A percentile compares a stretch with the other conserved stretches of the same genome.
Evolutionary conservation across 768 basidiomycete genomes (phyloP).

Genomic region (Collybia sp.): DNA sequence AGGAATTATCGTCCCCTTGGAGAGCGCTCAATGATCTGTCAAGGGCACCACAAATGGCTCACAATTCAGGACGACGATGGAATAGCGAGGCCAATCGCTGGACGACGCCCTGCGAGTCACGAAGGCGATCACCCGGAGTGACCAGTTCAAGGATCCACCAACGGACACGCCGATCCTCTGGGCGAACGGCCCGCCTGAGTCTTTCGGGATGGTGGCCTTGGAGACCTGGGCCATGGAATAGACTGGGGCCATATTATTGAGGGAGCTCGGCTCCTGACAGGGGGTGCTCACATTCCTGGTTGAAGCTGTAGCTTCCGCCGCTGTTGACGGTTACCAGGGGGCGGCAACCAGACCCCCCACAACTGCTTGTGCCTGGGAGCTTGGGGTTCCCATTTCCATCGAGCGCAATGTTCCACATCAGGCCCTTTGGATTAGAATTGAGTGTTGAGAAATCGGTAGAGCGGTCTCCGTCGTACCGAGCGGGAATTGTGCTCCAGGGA

Average conservation of each 20-base stretch:
- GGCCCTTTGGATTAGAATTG: too few relatives aligned
- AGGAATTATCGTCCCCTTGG: constrained; percentile 41
- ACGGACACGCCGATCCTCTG: constrained; percentile 64
- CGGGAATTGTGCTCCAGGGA: too few relatives aligned
- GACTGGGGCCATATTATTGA: constrained; percentile 27
- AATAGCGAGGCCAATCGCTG: constrained; percentile 59
- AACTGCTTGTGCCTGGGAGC: constrained; percentile 60
- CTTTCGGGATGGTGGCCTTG: constrained; percentile 68
- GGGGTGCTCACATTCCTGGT: constrained; percentile 32
- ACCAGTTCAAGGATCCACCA: constrained; percentile 50
- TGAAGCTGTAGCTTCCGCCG: too few relatives aligned
- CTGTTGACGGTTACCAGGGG: too few relatives aligned
- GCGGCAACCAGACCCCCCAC: too few relatives aligned
- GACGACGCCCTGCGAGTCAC: constrained; percentile 51
- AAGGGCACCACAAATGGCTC: constrained; percentile 8
- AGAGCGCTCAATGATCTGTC: background rate
- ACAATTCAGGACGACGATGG: constrained; percentile 74
- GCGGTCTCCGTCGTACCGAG: too few relatives aligned
- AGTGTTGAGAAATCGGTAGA: too few relatives aligned
- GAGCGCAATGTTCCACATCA: too few relatives aligned
- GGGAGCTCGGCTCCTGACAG: background rate
- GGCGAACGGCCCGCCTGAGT: constrained; percentile 62
- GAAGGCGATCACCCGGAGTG: constrained; percentile 61
- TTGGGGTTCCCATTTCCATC: constrained; percentile 61
- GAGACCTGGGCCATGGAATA: constrained; percentile 74